Evolutionary conservation across 306 rosid genomes (phyloP), one percentile per base, ranked within the genome.

Genomic region (Casuarina equisetifolia): DNA sequence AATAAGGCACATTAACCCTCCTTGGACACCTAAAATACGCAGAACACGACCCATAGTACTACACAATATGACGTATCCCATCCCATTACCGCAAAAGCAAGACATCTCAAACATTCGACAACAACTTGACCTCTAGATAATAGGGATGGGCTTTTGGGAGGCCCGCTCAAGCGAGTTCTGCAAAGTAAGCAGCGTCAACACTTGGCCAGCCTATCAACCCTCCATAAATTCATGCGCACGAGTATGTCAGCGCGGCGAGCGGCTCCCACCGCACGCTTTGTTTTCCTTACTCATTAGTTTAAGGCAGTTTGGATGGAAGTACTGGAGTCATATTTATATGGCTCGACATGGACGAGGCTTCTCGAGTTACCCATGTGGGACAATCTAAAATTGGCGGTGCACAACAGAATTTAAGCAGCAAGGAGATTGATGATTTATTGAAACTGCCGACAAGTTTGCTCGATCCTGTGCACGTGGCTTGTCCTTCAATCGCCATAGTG

Each of bases 211-310:
- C 94, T 89, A 73, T 86, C 2, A 77, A 86, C 96, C 97, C 93
- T 90, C 86, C 91, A 92, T 51, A 95, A 92, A 92, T 88, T 82
- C 48, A 0, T 89, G 92, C 95, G 92, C 92, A 78, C 36, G 0
- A 0, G 0, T 0, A 0, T 0, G 0, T 36, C 0, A 25, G 90
- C 92, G 97, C 92, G 3, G 90, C 96, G 76, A 91, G 69, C 84
- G 74, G 95, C 89, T 92, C 93, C 83, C 96, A 86, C 98, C 88
- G 73, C 71, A 83, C 84, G 90, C 96, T 87, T 92, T 92, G 96
- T 92, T 92, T 92, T 95, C 98, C 98, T 89, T 91, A 87, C 96
- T 91, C 93, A 91, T 88, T 90, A 91, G 93, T 89, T 89, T 91
- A 89, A 91, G 90, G 97, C 95, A 74, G 0, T 54, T 76, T 0